phyloP scores from a whole-genome alignment of 1,139 yeast genomes.

The Hyphopichia burtonii region DNA sequence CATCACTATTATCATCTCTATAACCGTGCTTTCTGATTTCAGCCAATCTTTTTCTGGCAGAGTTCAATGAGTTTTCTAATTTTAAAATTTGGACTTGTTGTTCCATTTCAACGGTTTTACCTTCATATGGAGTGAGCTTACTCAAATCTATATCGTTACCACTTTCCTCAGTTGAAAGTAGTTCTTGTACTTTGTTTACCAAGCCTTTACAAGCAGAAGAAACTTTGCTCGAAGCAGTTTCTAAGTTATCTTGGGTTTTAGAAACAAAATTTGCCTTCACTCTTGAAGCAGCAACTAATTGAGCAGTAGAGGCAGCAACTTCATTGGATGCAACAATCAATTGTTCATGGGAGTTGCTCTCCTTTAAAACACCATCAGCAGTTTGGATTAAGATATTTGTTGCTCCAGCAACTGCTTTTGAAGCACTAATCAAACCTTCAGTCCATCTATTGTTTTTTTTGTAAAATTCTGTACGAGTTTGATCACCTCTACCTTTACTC shows the following conservation, averaged over 20 bases:
- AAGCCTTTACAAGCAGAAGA: slow-evolving; percentile 72
- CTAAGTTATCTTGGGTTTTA: slow-evolving; percentile 73
- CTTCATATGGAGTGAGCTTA: slow-evolving; percentile 72
- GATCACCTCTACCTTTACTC: slow-evolving; percentile 64
- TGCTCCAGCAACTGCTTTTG: slow-evolving; percentile 83
- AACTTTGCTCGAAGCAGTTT: slow-evolving; percentile 66
- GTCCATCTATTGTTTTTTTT: slow-evolving; percentile 92
- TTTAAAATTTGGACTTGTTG: slow-evolving; percentile 89
- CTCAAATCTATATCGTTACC: slow-evolving; percentile 58
- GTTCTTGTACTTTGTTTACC: slow-evolving; percentile 67
- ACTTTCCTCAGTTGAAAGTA: slow-evolving; percentile 42
- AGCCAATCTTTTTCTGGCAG: slow-evolving; percentile 80
- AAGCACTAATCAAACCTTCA: slow-evolving; percentile 89
- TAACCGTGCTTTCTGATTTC: slow-evolving; percentile 81
- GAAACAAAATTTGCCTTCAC: slow-evolving; percentile 81
- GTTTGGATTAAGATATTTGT: slow-evolving; percentile 78
- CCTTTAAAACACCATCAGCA: slow-evolving; percentile 79
- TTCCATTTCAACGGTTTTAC: slow-evolving; percentile 87
- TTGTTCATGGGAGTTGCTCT: slow-evolving; percentile 71
- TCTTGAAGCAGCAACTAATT: slow-evolving; percentile 87
- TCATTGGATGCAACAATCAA: slow-evolving; percentile 88
- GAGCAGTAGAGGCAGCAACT: slow-evolving; percentile 92
- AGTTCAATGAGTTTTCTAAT: slow-evolving; percentile 67
- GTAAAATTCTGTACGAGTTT: slow-evolving; percentile 73
- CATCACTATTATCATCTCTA: slow-evolving; percentile 57